phyloP scores from a whole-genome alignment of 768 basidiomycete genomes.

The Cystobasidium ongulense region DNA sequence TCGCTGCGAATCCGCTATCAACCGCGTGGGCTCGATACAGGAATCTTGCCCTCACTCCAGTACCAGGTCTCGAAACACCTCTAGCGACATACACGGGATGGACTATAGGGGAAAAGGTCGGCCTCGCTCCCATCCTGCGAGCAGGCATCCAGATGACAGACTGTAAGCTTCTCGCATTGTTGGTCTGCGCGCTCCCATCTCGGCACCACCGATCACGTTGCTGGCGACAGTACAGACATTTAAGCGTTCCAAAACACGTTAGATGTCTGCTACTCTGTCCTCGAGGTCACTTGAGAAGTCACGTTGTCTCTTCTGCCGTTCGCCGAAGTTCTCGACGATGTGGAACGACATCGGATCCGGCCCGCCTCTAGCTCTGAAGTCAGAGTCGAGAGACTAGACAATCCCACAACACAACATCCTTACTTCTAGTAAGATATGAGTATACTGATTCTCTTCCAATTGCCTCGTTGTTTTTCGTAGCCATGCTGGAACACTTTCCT shows the following conservation, averaged over 20 bases:
- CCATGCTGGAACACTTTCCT: conserved; percentile 75
- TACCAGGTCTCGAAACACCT: conserved; percentile 53
- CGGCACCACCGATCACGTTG: neutral
- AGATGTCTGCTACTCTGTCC: too few relatives aligned
- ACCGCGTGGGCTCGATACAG: neutral
- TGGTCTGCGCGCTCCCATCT: neutral
- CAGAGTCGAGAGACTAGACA: too few relatives aligned
- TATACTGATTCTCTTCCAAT: neutral
- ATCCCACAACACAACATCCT: too few relatives aligned
- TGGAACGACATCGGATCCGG: too few relatives aligned
- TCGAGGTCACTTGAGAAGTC: too few relatives aligned
- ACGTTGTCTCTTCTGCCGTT: too few relatives aligned
- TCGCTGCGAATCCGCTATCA: neutral
- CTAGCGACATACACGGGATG: conserved; percentile 70
- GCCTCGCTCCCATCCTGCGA: conserved; percentile 80
- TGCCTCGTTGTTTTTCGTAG: conserved; percentile 44
- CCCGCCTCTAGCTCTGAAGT: too few relatives aligned
- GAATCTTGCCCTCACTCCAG: conserved; percentile 13
- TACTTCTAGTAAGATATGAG: too few relatives aligned
- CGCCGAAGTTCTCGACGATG: too few relatives aligned
- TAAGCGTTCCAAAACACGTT: too few relatives aligned
- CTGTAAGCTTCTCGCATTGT: conserved; percentile 39
- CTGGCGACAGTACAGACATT: neutral
- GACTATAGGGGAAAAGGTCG: conserved; percentile 65
- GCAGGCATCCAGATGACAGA: conserved; percentile 92